Percentiles rank a stretch among this genome's conserved stretches.
Evolutionary conservation across 148 eudicot genomes (phyloP).

Genomic region (Simmondsia chinensis): DNA sequence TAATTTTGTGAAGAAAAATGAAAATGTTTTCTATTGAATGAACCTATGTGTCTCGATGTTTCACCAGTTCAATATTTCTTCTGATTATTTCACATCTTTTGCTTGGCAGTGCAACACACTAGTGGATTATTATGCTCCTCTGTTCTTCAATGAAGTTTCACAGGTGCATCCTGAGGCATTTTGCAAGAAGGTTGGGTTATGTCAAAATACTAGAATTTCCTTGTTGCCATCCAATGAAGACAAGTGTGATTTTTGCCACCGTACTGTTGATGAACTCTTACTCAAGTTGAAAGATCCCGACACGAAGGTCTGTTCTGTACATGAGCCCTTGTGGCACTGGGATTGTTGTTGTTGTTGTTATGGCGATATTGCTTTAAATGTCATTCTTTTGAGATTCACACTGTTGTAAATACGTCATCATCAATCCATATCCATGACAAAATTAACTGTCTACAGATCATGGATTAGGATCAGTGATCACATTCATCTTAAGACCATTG

Average conservation of each 20-base stretch:
- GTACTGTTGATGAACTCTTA: slow-evolving; percentile 44
- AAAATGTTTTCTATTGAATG: too few relatives aligned
- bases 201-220: slow-evolving; percentile 20
- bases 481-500: too few relatives aligned
- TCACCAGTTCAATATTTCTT: too few relatives aligned
- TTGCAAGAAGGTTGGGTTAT: slow-evolving; percentile 54
- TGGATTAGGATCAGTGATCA: too few relatives aligned
- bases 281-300: slow-evolving; percentile 77
- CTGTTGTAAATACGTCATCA: too few relatives aligned
- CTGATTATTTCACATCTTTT: too few relatives aligned
- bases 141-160: slow-evolving; percentile 60
- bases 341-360: not conserved
- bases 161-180: slow-evolving; percentile 48
- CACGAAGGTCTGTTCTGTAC: slow-evolving; percentile 70
- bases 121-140: slow-evolving; percentile 77
- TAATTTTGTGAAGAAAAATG: too few relatives aligned
- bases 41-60: too few relatives aligned
- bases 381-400: not conserved
- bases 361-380: not conserved
- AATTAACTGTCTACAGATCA: too few relatives aligned
- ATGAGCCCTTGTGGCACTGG: too few relatives aligned
- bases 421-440: too few relatives aligned
- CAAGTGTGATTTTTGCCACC: slow-evolving; percentile 58
- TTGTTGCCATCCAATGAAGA: slow-evolving; percentile 15
- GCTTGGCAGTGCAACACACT: slow-evolving; percentile 55